Evolutionary conservation across 2,329 filamentous ascomycete species (phyloP).

Genomic region (Pseudopyrenochaeta lycopersici): DNA sequence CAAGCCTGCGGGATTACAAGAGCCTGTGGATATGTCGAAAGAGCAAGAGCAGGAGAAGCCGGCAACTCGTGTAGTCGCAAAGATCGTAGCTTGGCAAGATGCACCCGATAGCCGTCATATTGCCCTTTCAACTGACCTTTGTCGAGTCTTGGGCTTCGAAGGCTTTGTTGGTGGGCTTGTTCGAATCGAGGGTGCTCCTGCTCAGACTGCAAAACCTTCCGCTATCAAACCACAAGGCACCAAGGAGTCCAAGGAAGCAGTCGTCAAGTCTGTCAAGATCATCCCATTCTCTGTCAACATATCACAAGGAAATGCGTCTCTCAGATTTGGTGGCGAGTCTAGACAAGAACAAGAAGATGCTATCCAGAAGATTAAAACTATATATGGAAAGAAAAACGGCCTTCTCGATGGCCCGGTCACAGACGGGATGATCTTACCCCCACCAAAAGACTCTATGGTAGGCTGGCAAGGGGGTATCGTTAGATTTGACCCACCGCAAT

Average conservation of each 20-base stretch:
- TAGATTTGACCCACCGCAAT: constrained; percentile 72
- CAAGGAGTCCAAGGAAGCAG: constrained; percentile 54
- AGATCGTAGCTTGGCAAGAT: constrained; percentile 81
- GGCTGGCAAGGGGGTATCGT: constrained; percentile 85
- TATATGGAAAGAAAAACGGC: constrained; percentile 72
- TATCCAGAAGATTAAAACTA: constrained; percentile 73
- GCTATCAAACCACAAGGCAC: constrained; percentile 46
- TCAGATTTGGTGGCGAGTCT: constrained; percentile 89
- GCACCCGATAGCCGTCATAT: constrained; percentile 82
- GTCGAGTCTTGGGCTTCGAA: constrained; percentile 73
- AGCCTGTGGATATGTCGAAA: constrained; percentile 75
- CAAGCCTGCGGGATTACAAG: constrained; percentile 78
- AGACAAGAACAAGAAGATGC: constrained; percentile 83
- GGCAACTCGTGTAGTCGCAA: constrained; percentile 77
- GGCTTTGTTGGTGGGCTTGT: constrained; percentile 86
- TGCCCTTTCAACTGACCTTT: constrained; percentile 81
- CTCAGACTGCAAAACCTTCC: constrained; percentile 72
- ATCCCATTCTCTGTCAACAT: constrained; percentile 75
- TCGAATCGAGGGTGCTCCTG: constrained; percentile 83
- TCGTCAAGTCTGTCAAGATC: constrained; percentile 76
- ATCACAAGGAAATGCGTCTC: constrained; percentile 67
- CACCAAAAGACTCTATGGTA: constrained; percentile 64
- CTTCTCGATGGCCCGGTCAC: constrained; percentile 86
- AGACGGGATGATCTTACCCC: constrained; percentile 81
- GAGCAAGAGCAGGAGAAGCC: constrained; percentile 68